Conservation (phyloP, 306 rosid genomes). For the Cucurbita pepo region DNA sequence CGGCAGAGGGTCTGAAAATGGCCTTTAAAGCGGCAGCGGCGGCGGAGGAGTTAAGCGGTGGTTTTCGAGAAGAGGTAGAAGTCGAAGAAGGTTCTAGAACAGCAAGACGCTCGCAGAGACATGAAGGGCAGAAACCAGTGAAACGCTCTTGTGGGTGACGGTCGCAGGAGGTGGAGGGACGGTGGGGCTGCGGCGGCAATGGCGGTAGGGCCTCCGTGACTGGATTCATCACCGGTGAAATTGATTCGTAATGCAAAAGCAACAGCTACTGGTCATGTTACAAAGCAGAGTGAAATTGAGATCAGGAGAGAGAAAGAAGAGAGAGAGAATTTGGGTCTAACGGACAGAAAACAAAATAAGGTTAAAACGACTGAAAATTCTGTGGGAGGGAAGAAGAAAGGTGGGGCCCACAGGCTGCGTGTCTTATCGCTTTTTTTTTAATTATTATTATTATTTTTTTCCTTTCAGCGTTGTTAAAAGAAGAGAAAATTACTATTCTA, state of each 20-base stretch:
- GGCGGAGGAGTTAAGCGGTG: slow-evolving; percentile 55
- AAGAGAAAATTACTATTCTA: slow-evolving; percentile 5
- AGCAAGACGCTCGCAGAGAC: slow-evolving; percentile 97
- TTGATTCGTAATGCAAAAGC: slow-evolving; percentile 18
- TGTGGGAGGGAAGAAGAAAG: neutral
- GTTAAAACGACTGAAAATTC: neutral
- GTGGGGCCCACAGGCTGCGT: neutral
- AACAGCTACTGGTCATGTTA: slow-evolving; percentile 48
- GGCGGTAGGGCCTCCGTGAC: slow-evolving; percentile 36
- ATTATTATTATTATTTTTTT: neutral
- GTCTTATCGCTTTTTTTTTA: neutral
- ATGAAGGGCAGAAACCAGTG: slow-evolving; percentile 97
- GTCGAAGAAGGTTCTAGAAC: slow-evolving; percentile 55
- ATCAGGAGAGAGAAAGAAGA: slow-evolving; percentile 4
- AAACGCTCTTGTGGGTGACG: slow-evolving; percentile 76
- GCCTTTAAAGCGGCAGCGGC: slow-evolving; percentile 91
- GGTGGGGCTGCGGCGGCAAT: slow-evolving; percentile 45
- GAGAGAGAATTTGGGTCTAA: slow-evolving; percentile 48
- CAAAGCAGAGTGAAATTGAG: slow-evolving; percentile 1
- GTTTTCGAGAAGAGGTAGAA: slow-evolving; percentile 37
- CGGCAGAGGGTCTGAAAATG: slow-evolving; percentile 46
- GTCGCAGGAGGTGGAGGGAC: slow-evolving; percentile 68
- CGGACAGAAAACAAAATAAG: slow-evolving; percentile 32
- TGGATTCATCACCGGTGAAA: slow-evolving; percentile 69
- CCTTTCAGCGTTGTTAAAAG: neutral